Evolutionary conservation across 1,284 basidiomycete species (phyloP).

Genomic region (Trametes pubescens): DNA sequence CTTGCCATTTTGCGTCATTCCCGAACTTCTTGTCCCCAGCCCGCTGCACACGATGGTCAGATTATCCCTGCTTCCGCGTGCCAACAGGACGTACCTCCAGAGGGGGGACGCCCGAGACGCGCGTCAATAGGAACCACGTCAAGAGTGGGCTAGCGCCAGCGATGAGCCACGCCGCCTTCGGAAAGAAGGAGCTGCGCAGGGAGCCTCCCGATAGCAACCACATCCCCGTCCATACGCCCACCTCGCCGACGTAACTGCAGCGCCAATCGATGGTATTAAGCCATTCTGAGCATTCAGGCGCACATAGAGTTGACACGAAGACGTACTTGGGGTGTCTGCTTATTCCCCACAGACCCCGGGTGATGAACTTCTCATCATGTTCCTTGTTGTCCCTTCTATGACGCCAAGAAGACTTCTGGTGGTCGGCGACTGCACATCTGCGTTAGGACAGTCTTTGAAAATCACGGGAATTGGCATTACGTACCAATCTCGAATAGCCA

Average conservation of each 20-base stretch:
- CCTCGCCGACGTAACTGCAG: slow-evolving; percentile 78
- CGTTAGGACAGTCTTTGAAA: not conserved
- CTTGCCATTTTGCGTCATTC: slow-evolving; percentile 67
- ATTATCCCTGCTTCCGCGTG: not conserved
- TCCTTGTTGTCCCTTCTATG: slow-evolving; percentile 67
- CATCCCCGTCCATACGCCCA: slow-evolving; percentile 78
- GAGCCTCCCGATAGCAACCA: slow-evolving; percentile 65
- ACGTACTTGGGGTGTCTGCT: slow-evolving; percentile 82
- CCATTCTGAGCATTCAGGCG: slow-evolving; percentile 14
- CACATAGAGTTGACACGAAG: not conserved
- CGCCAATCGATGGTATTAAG: slow-evolving; percentile 25
- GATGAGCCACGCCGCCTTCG: slow-evolving; percentile 53
- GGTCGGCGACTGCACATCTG: slow-evolving; percentile 58
- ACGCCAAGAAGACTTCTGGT: slow-evolving; percentile 77
- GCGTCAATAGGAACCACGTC: slow-evolving; percentile 61
- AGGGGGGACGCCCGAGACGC: slow-evolving; percentile 74
- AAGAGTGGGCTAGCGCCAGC: slow-evolving; percentile 71
- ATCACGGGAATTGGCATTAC: slow-evolving; percentile 10
- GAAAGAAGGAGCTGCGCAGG: slow-evolving; percentile 56
- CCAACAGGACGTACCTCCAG: slow-evolving; percentile 54
- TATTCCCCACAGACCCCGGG: slow-evolving; percentile 73
- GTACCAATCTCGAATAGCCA: slow-evolving; percentile 64
- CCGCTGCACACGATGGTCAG: not conserved
- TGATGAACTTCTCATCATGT: slow-evolving; percentile 81
- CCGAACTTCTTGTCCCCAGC: slow-evolving; percentile 73